These are phyloP conservation scores for Umbellularia californica DNA, from an alignment of 164 flowering plant species.

Conservation along the genomic window DNA sequence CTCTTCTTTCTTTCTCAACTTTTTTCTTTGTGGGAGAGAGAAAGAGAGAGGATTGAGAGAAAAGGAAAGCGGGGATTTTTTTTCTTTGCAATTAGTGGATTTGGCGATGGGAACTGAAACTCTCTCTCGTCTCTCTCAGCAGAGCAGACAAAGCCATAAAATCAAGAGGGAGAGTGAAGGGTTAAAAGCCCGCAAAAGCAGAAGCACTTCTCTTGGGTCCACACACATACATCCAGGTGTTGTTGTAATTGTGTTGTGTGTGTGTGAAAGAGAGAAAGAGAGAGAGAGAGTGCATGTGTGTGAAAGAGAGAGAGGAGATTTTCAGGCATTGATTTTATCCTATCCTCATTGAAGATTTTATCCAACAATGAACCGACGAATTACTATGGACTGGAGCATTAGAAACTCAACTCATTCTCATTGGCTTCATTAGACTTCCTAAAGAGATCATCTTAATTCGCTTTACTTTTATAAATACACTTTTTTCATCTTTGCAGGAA, in stretches of 20 bases:
- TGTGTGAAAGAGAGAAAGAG: too few relatives aligned
- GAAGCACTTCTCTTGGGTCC: neutral
- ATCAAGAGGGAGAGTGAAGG: neutral
- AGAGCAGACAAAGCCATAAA: slow-evolving; percentile 14
- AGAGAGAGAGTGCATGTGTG: too few relatives aligned
- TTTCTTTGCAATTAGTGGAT: neutral
- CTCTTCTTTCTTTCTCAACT: neutral
- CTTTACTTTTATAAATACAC: too few relatives aligned
- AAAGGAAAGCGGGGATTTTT: neutral
- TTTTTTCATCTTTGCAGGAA: too few relatives aligned
- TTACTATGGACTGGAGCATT: too few relatives aligned
- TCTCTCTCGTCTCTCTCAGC: slow-evolving; percentile 10
- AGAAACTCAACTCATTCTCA: too few relatives aligned
- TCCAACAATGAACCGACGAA: too few relatives aligned
- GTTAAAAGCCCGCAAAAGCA: neutral
- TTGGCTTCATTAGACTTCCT: too few relatives aligned
- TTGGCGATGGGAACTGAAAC: slow-evolving; percentile 7
- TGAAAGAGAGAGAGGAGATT: too few relatives aligned
- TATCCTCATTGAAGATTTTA: too few relatives aligned
- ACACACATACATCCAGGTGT: neutral
- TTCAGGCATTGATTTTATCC: too few relatives aligned
- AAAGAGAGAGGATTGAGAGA: neutral
- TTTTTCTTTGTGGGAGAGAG: neutral
- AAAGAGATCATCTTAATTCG: too few relatives aligned
- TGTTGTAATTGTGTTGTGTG: neutral